Conservation (phyloP, 2,329 filamentous ascomycete species). For the Microcyclospora tardicrescens region DNA sequence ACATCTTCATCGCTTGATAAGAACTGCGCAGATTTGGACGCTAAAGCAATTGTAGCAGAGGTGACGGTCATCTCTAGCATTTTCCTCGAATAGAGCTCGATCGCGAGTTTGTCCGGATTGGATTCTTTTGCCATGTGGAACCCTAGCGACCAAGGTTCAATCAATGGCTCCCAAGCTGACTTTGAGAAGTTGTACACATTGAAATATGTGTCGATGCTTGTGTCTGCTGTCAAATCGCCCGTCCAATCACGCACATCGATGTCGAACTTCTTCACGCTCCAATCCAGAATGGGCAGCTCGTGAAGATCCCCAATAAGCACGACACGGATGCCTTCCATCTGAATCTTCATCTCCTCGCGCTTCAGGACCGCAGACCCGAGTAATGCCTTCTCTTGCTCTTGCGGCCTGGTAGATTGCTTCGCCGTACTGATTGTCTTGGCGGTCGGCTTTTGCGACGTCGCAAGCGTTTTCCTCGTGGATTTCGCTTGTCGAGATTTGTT, state of each 20-base stretch:
- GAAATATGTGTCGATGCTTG: constrained; percentile 82
- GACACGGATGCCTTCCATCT: constrained; percentile 76
- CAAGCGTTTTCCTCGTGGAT: constrained; percentile 35
- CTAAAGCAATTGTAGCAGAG: constrained; percentile 82
- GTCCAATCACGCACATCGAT: constrained; percentile 86
- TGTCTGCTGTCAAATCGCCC: constrained; percentile 70
- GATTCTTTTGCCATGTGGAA: constrained; percentile 73
- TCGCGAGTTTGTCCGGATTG: constrained; percentile 59
- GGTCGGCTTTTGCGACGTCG: constrained; percentile 31
- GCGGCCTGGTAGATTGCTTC: constrained; percentile 36
- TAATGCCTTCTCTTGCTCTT: constrained; percentile 29
- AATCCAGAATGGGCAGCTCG: constrained; percentile 85
- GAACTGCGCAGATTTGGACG: constrained; percentile 86
- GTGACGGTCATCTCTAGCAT: constrained; percentile 86
- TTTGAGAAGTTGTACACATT: constrained; percentile 99
- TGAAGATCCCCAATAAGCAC: constrained; percentile 93
- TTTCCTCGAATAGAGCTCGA: constrained; percentile 81
- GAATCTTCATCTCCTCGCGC: constrained; percentile 71
- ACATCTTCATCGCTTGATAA: constrained; percentile 81
- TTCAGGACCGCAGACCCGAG: constrained; percentile 42
- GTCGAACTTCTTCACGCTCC: constrained; percentile 82
- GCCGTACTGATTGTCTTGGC: constrained; percentile 35
- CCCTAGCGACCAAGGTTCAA: constrained; percentile 94
- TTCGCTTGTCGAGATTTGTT: constrained; percentile 24
- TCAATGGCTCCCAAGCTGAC: constrained; percentile 90